Conservation (phyloP, 306 rosid species). For the Phaseolus lunatus region DNA sequence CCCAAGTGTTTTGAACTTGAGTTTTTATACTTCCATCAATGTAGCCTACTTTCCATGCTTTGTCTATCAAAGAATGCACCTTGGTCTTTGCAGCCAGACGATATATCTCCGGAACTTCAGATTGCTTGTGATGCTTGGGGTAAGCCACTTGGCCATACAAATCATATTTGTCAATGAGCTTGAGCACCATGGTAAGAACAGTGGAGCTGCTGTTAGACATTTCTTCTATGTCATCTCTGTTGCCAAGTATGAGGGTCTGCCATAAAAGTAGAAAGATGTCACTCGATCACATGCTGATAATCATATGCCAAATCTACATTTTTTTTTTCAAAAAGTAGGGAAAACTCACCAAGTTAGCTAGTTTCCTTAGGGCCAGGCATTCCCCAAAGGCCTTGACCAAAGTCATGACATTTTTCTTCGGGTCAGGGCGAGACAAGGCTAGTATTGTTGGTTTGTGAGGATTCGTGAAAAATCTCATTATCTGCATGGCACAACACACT, state of each 20-base stretch:
- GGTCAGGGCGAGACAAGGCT: slow-evolving; percentile 92
- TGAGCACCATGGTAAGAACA: slow-evolving; percentile 74
- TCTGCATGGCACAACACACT: slow-evolving; percentile 50
- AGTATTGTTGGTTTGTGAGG: slow-evolving; percentile 92
- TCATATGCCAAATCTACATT: background rate
- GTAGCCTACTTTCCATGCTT: background rate
- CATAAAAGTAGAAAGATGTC: slow-evolving; percentile 37
- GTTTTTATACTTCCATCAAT: slow-evolving; percentile 4
- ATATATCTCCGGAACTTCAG: slow-evolving; percentile 80
- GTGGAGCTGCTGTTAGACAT: slow-evolving; percentile 70
- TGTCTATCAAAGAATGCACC: slow-evolving; percentile 53
- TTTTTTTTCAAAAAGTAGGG: slow-evolving; percentile 8
- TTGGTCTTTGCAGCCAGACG: slow-evolving; percentile 86
- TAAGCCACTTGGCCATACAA: slow-evolving; percentile 86
- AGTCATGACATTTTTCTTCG: slow-evolving; percentile 84
- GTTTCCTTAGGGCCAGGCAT: slow-evolving; percentile 70
- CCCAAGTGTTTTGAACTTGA: background rate
- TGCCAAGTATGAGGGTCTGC: slow-evolving; percentile 86
- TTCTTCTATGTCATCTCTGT: slow-evolving; percentile 83
- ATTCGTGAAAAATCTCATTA: slow-evolving; percentile 81
- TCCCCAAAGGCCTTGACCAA: slow-evolving; percentile 89
- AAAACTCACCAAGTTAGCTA: slow-evolving; percentile 73
- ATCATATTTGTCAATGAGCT: slow-evolving; percentile 81
- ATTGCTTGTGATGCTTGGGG: slow-evolving; percentile 90
- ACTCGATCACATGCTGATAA: background rate